These are phyloP conservation scores for Agaricus sinodeliciosus DNA, from an alignment of 768 basidiomycete species.

Conservation along the genomic window DNA sequence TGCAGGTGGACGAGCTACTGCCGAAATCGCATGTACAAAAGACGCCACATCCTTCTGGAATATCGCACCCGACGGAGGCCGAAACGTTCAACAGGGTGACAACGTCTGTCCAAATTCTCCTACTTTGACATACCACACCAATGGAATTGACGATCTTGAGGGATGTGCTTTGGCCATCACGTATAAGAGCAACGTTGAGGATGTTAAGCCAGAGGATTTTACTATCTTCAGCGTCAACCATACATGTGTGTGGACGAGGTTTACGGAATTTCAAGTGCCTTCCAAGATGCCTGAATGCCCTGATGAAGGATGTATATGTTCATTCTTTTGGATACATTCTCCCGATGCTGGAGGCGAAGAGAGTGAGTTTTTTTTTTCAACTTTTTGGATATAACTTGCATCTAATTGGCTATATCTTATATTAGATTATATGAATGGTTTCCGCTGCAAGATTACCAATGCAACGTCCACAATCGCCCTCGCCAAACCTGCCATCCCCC, in stretches of 20 bases:
- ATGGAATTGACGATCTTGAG: conserved; percentile 42
- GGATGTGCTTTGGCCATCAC: conserved; percentile 71
- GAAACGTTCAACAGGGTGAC: conserved; percentile 40
- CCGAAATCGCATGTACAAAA: conserved; percentile 55
- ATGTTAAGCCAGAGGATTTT: conserved; percentile 63
- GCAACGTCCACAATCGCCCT: conserved; percentile 45
- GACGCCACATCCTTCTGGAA: conserved; percentile 44
- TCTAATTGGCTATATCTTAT: neutral
- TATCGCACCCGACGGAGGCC: conserved; percentile 46
- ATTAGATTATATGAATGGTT: conserved; percentile 69
- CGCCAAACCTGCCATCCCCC: conserved; percentile 51
- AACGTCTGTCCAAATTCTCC: conserved; percentile 46
- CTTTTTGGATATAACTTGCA: neutral
- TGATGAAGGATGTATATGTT: conserved; percentile 54
- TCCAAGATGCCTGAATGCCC: conserved; percentile 64
- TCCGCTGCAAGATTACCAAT: conserved; percentile 56
- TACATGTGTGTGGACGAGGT: conserved; percentile 66
- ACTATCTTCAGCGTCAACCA: conserved; percentile 71
- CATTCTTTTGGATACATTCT: conserved; percentile 73
- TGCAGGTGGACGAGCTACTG: conserved; percentile 46
- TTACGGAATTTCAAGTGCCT: conserved; percentile 67
- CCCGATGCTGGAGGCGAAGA: conserved; percentile 56
- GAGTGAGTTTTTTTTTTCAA: conserved; percentile 31
- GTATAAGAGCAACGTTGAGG: conserved; percentile 56
- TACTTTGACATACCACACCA: conserved; percentile 46